Evolutionary conservation across 768 basidiomycete species (phyloP).

Genomic region (Boletus tylopilopsis): DNA sequence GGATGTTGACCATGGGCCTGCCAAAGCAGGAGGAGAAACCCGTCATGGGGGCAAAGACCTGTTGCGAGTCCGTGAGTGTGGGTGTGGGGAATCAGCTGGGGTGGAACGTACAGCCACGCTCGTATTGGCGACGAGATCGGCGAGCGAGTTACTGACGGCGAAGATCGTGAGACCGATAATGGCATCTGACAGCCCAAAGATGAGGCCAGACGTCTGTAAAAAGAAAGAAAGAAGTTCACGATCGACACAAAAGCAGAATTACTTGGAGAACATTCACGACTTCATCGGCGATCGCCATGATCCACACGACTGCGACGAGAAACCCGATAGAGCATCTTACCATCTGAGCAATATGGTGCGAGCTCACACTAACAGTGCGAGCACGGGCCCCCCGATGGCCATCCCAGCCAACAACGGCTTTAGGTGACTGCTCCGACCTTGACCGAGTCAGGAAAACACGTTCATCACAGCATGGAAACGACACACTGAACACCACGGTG

Average conservation of each 20-base stretch:
- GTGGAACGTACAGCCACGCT: slow-evolving; percentile 71
- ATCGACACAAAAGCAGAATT: background rate
- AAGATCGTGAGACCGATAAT: slow-evolving; percentile 97
- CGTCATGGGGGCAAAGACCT: slow-evolving; percentile 90
- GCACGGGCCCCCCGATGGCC: slow-evolving; percentile 48
- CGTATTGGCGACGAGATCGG: slow-evolving; percentile 96
- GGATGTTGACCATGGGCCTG: slow-evolving; percentile 88
- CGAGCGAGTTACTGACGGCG: slow-evolving; percentile 93
- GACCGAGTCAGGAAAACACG: background rate
- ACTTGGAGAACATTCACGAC: slow-evolving; percentile 90
- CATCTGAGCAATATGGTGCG: slow-evolving; percentile 54
- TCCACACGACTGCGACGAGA: slow-evolving; percentile 89
- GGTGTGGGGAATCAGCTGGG: background rate
- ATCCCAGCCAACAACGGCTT: slow-evolving; percentile 54
- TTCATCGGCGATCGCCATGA: slow-evolving; percentile 97
- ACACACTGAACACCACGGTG: slow-evolving; percentile 73
- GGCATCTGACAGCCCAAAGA: slow-evolving; percentile 94
- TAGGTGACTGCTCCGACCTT: slow-evolving; percentile 38
- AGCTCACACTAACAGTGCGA: slow-evolving; percentile 60
- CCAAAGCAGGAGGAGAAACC: slow-evolving; percentile 95
- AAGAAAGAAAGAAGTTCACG: background rate
- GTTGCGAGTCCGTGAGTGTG: background rate
- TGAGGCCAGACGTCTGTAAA: slow-evolving; percentile 80
- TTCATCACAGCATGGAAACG: background rate
- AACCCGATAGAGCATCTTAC: slow-evolving; percentile 89